A percentile compares a stretch with the other conserved stretches of the same genome.
phyloP scores from a whole-genome alignment of 345 rosid genomes.

The Rhodomyrtus tomentosa region DNA sequence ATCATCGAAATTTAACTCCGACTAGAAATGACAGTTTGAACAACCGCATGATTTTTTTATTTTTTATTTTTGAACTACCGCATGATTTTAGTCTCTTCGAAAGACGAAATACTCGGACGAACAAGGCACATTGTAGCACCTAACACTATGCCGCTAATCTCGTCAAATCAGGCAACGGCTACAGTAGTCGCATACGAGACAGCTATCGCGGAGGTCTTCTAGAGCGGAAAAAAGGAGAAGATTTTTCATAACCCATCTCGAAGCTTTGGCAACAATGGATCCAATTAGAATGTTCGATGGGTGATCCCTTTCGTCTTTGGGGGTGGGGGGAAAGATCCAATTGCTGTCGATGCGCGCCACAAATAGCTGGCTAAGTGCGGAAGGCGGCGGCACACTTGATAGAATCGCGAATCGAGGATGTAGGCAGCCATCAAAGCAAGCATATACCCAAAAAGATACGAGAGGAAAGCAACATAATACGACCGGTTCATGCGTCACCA shows the following conservation, averaged over 20 bases:
- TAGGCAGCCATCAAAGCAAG: neutral
- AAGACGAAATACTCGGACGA: too few species aligned
- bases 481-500: neutral
- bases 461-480: neutral
- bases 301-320: neutral
- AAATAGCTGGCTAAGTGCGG: neutral
- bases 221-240: neutral
- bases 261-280: neutral
- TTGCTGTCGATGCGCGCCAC: neutral
- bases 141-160: neutral
- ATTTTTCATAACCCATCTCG: neutral
- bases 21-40: neutral
- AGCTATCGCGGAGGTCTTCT: neutral
- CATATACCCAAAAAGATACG: neutral
- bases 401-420: neutral
- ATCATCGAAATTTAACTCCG: neutral
- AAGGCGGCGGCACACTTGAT: neutral
- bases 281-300: neutral
- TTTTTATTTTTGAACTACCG: too few species aligned
- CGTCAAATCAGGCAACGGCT: neutral
- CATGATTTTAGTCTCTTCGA: neutral
- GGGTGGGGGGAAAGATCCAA: neutral
- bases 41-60: neutral
- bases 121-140: neutral
- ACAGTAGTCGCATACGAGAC: neutral